Percentiles rank a stretch among this genome's conserved stretches.
Conservation (phyloP, 1,284 basidiomycete genomes). For the Neonothopanus nambi region DNA sequence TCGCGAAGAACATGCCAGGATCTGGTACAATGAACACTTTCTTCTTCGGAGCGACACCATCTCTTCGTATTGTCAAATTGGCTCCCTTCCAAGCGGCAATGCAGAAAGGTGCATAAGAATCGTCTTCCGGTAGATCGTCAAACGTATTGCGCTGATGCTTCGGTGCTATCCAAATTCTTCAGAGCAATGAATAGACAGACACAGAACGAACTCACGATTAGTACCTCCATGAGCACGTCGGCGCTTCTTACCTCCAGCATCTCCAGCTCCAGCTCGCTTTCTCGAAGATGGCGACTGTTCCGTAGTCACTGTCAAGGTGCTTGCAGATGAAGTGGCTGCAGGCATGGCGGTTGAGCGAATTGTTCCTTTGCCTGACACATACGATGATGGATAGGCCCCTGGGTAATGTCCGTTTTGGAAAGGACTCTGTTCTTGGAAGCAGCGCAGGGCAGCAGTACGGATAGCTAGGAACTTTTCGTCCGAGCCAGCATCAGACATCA, state of each 20-base stretch:
- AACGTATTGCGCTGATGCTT: too few species aligned
- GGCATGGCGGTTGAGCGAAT: too few species aligned
- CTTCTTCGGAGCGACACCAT: neutral
- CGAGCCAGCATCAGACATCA: neutral
- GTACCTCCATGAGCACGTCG: neutral
- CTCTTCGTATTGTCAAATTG: neutral
- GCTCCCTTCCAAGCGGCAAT: neutral
- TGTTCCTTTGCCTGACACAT: neutral
- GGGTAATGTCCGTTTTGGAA: neutral
- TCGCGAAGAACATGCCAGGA: neutral
- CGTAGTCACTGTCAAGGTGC: too few species aligned
- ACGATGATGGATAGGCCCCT: neutral
- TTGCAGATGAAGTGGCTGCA: too few species aligned
- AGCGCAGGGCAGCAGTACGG: neutral
- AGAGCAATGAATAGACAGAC: neutral
- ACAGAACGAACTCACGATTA: neutral
- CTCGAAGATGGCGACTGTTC: too few species aligned
- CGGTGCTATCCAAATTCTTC: neutral
- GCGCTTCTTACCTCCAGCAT: neutral
- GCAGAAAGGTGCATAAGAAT: neutral
- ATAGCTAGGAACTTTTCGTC: conserved; percentile 3
- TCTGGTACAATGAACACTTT: neutral
- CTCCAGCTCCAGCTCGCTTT: neutral
- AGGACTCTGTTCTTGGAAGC: neutral
- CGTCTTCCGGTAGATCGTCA: neutral